Percentiles rank a stretch among this genome's conserved stretches.
Evolutionary conservation across 305 asterid genomes (phyloP).

Genomic region (Solanum hybrid): DNA sequence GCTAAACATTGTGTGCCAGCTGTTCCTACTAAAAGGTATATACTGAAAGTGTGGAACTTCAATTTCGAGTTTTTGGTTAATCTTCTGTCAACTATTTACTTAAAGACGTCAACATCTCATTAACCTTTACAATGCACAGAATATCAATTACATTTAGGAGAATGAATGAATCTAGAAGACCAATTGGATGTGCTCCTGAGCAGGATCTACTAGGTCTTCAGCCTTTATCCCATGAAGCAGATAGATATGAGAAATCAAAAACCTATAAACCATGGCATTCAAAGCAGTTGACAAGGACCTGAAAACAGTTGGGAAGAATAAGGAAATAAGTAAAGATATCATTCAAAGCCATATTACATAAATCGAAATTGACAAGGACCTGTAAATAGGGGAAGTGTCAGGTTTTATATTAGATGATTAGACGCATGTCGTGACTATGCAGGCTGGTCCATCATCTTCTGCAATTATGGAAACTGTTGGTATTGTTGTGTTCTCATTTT

Average conservation of each 20-base stretch:
- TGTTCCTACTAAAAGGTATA: constrained; percentile 74
- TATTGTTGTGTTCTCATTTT: background rate
- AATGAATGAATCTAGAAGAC: constrained; percentile 72
- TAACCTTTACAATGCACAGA: constrained; percentile 25
- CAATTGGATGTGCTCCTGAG: constrained; percentile 50
- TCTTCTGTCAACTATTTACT: background rate
- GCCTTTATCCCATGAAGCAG: constrained; percentile 40
- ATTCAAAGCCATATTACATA: constrained; percentile 21
- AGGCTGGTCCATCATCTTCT: background rate
- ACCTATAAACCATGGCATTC: constrained; percentile 21
- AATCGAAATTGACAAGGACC: constrained; percentile 33
- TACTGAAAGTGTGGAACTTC: background rate
- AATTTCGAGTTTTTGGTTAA: background rate
- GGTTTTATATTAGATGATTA: constrained; percentile 10
- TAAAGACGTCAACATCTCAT: constrained; percentile 5
- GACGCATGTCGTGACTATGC: background rate
- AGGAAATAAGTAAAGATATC: constrained; percentile 20
- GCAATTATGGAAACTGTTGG: background rate
- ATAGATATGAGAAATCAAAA: constrained; percentile 13
- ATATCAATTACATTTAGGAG: constrained; percentile 89
- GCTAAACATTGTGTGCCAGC: constrained; percentile 90
- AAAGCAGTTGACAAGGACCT: background rate
- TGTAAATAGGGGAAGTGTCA: constrained; percentile 18
- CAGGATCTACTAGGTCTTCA: constrained; percentile 63
- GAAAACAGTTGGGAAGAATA: constrained; percentile 16